Percentiles rank a stretch among this genome's conserved stretches.
Evolutionary conservation across 2,329 filamentous ascomycete species (phyloP).

Genomic region (Rhexocercosporidium sp.): DNA sequence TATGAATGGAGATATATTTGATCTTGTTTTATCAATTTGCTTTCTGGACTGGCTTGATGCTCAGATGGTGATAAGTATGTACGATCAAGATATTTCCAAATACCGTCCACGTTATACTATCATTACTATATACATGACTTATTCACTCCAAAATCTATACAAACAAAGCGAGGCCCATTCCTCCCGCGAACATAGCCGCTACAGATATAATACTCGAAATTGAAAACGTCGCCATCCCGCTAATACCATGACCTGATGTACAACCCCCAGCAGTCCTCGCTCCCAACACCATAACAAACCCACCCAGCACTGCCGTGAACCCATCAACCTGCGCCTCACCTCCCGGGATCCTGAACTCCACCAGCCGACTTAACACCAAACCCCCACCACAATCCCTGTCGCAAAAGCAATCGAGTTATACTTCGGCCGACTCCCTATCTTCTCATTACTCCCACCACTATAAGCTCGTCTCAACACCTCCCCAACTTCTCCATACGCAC

Average conservation of each 20-base stretch:
- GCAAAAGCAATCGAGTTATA: slow-evolving; percentile 9
- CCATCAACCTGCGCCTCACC: slow-evolving; percentile 41
- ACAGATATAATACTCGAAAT: slow-evolving; percentile 66
- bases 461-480: slow-evolving; percentile 37
- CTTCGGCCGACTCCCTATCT: background rate
- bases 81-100: background rate
- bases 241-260: slow-evolving; percentile 70
- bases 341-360: slow-evolving; percentile 27
- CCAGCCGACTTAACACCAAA: slow-evolving; percentile 35
- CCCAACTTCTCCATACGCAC: slow-evolving; percentile 53
- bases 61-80: background rate
- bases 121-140: background rate
- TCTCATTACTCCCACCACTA: slow-evolving; percentile 52
- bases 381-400: slow-evolving; percentile 45
- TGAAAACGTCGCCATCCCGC: slow-evolving; percentile 64
- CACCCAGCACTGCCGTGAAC: slow-evolving; percentile 53
- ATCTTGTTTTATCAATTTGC: background rate
- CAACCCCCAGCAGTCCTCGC: slow-evolving; percentile 67
- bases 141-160: background rate
- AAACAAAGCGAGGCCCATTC: slow-evolving; percentile 41
- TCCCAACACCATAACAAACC: slow-evolving; percentile 62
- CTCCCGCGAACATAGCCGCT: slow-evolving; percentile 58
- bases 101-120: background rate
- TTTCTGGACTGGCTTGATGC: too few relatives aligned
- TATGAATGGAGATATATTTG: background rate